These are phyloP conservation scores for Posidonia australis DNA, from an alignment of 106 monocot species.

Conservation along the genomic window DNA sequence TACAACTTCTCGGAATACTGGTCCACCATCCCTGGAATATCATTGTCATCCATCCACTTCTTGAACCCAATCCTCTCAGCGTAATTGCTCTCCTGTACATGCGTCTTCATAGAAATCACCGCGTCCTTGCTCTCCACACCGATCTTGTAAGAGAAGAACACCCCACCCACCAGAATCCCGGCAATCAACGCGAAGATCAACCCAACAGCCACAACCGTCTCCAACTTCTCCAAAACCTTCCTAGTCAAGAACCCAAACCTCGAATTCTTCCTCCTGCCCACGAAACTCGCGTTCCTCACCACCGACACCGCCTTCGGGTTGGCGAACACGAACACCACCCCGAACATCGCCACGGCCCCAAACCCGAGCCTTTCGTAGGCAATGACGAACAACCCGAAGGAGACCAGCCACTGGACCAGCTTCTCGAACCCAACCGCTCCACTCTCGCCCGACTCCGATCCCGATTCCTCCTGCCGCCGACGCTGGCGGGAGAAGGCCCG, in stretches of 20 bases:
- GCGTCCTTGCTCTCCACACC: constrained; percentile 35
- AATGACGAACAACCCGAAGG: constrained; percentile 19
- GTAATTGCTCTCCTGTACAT: constrained; percentile 31
- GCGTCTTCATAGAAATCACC: constrained; percentile 27
- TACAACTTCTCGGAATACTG: constrained; percentile 24
- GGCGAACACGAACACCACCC: constrained; percentile 9
- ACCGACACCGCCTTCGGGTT: constrained; percentile 7
- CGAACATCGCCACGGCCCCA: constrained; percentile 8
- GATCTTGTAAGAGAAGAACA: constrained; percentile 46
- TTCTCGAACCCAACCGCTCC: constrained; percentile 10
- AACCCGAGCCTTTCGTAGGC: constrained; percentile 21
- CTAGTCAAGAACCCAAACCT: constrained; percentile 17
- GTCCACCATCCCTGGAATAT: constrained; percentile 30
- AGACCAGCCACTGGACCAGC: constrained; percentile 19
- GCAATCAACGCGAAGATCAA: constrained; percentile 28
- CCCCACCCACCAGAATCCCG: constrained; percentile 12
- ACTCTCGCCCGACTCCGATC: neutral
- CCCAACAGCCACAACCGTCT: constrained; percentile 26
- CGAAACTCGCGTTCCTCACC: neutral
- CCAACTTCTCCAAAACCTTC: constrained; percentile 15
- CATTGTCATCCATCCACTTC: constrained; percentile 35
- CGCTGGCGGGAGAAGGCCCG: constrained; percentile 1
- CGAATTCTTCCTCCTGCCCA: neutral
- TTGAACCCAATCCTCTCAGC: constrained; percentile 33
- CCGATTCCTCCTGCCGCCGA: neutral